Evolutionary conservation across 495 filamentous ascomycete species (phyloP), one percentile per base, ranked within the genome.

Genomic region (Venustampulla echinocandica): DNA sequence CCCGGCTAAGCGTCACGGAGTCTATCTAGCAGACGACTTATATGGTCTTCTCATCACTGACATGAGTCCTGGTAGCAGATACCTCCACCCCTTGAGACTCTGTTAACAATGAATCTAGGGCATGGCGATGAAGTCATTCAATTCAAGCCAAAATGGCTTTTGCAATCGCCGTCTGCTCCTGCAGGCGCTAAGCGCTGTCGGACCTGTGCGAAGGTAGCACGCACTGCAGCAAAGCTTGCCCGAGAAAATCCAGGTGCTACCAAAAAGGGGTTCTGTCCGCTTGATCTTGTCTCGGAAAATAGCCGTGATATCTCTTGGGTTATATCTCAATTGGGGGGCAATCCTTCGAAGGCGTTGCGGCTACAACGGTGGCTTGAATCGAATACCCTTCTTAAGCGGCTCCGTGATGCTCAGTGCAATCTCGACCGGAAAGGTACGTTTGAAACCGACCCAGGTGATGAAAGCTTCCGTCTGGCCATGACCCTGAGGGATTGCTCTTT

Each of bases 131-230:
- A 47, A 4, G 22, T 53, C 22, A 28, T 88, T 18, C 86, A 98
- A 61, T 79, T 97, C 55, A 98, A 98, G 57, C 88, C 90, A 4
- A 98, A 98, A 63, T 98, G 92, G 92, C 76, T 96, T 1, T 59
- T 72, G 4, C 90, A 90, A 52, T 92, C 86, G 0, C 87, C 85
- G 1, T 79, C 77, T 19, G 90, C 90, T 0, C 89, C 88, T 1
- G 4, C 54, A 0, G 53, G 64, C 4, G 74, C 84, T 13, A 73
- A 58, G 17, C 71, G 89, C 19, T 98, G 92, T 63, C 81, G 92
- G 4, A 95, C 85, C 1, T 98, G 92, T 61, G 92, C 92, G 2
- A 61, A 87, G 15, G 69, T 70, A 21, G 52, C 63, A 10, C 27
- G 36, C 39, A 19, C 15, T 22, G 49, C 63, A 33, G 58, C 64